Conservation (phyloP, 2,329 filamentous ascomycete species). For the Bipolaris victoriae region DNA sequence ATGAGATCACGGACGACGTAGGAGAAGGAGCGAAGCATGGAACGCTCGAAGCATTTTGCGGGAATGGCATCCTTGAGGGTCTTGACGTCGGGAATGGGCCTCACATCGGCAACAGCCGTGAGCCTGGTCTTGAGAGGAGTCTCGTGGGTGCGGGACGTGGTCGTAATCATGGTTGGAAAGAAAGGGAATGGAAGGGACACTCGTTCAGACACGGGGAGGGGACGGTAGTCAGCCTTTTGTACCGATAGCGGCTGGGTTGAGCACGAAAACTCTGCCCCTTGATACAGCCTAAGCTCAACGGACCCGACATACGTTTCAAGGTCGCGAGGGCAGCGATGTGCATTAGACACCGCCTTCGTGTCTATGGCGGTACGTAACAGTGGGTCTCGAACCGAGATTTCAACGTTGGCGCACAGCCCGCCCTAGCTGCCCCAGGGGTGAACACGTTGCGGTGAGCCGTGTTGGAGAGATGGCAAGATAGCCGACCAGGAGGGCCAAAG, state of each 20-base stretch:
- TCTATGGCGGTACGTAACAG: slow-evolving; percentile 18
- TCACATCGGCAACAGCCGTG: slow-evolving; percentile 26
- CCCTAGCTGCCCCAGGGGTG: slow-evolving; percentile 17
- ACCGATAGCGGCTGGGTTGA: neutral
- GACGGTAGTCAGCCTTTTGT: slow-evolving; percentile 4
- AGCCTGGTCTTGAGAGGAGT: slow-evolving; percentile 20
- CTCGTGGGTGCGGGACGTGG: slow-evolving; percentile 23
- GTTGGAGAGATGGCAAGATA: slow-evolving; percentile 1
- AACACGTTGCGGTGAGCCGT: slow-evolving; percentile 18
- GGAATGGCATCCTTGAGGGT: slow-evolving; percentile 33
- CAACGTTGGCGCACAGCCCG: slow-evolving; percentile 28
- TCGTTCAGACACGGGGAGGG: slow-evolving; percentile 3
- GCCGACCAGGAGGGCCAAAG: neutral
- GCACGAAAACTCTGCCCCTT: slow-evolving; percentile 4
- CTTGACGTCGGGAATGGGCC: slow-evolving; percentile 32
- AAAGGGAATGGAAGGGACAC: slow-evolving; percentile 7
- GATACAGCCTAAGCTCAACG: slow-evolving; percentile 24
- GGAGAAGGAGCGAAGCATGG: slow-evolving; percentile 28
- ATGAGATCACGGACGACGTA: slow-evolving; percentile 35
- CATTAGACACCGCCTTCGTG: slow-evolving; percentile 32
- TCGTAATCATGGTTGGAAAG: slow-evolving; percentile 24
- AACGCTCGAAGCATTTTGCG: slow-evolving; percentile 33
- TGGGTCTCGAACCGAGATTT: slow-evolving; percentile 32
- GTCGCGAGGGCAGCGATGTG: slow-evolving; percentile 21
- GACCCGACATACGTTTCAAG: slow-evolving; percentile 32